Percentiles rank a stretch among this genome's conserved stretches.
These are phyloP conservation scores for Hypoxylon subgilvum DNA, from an alignment of 495 filamentous ascomycete species.

Conservation along the genomic window DNA sequence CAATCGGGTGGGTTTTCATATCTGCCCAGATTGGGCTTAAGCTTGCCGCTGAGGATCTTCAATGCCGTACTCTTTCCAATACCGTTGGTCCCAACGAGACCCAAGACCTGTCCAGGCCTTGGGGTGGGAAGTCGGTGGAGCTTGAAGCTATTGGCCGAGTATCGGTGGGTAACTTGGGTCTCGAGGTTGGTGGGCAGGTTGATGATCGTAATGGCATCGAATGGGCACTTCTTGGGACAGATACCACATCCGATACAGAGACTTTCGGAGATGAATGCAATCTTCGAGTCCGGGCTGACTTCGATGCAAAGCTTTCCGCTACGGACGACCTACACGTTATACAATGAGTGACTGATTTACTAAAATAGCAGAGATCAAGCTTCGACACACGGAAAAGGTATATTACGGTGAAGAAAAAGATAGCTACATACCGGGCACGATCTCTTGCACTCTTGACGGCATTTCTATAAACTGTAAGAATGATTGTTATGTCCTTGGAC, in stretches of 20 bases:
- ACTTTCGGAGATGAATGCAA: slow-evolving; percentile 96
- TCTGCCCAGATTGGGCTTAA: slow-evolving; percentile 95
- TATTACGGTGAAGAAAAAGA: neutral
- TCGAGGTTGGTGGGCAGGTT: slow-evolving; percentile 98
- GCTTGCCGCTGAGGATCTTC: slow-evolving; percentile 96
- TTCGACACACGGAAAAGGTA: neutral
- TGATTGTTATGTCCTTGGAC: neutral
- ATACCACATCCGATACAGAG: slow-evolving; percentile 99
- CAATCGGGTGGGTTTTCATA: slow-evolving; percentile 97
- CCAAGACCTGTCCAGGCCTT: slow-evolving; percentile 93
- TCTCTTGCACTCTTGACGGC: slow-evolving; percentile 98
- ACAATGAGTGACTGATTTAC: slow-evolving; percentile 16
- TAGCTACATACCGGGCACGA: slow-evolving; percentile 73
- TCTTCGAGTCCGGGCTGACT: slow-evolving; percentile 85
- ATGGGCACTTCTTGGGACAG: slow-evolving; percentile 99
- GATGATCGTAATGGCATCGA: slow-evolving; percentile 98
- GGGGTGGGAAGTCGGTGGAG: slow-evolving; percentile 95
- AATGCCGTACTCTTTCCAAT: slow-evolving; percentile 98
- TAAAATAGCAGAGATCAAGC: neutral
- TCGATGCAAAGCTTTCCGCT: slow-evolving; percentile 98
- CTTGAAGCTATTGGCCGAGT: slow-evolving; percentile 99
- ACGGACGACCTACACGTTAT: slow-evolving; percentile 66
- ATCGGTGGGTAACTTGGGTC: slow-evolving; percentile 95
- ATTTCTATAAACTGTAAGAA: slow-evolving; percentile 67
- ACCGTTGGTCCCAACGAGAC: slow-evolving; percentile 97